Evolutionary conservation across 306 rosid species (phyloP), one percentile per base, ranked within the genome.

Genomic region (Citrullus mucosospermus): DNA sequence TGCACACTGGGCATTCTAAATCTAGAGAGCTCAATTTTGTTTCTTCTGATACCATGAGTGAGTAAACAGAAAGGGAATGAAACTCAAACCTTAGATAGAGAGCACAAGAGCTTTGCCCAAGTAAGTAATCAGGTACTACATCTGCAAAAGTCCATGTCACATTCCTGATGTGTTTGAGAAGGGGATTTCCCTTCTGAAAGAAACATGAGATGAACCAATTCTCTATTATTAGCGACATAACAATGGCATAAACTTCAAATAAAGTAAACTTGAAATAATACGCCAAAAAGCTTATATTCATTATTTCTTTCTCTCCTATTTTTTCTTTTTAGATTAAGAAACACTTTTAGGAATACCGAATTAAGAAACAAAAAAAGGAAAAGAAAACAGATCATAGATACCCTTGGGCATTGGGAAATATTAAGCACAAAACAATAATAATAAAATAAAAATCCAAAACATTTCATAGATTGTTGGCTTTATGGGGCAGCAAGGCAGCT

Each of bases 141-240:
- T 95, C 98, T n/a, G 97, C 96, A 87, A 95, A 95, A 56, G 81
- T 79, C 98, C 97, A 95, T 83, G 77, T 91, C 80, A 91, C 98
- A 62, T 95, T 95, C 88, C 98, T 88, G 82, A 95, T 91, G 81
- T 95, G 89, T 84, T 91, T 95, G 78, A 95, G 98, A 85, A 95
- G 84, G 6, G 97, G 97, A 76, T 95, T 95, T 73, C 98, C 97
- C 79, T 90, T 95, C 98, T 95, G 88, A 81, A 81, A 36, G 48
- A 58, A 55, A 30, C 56, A 78, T 34, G 61, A 7, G 28, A 46
- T 8, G 15, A 73, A 73, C 34, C 60, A 25, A 72, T 73, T 73
- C 60, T 30, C 56, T 30, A 73, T 20, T 11, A n/a, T 51, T 32
- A 48, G 48, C 44, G 9, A 32, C 13, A 16, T 73, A 41, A 4